These are phyloP conservation scores for Rhodomyrtus psidioides DNA, from an alignment of 441 rosid genomes.

Conservation along the genomic window DNA sequence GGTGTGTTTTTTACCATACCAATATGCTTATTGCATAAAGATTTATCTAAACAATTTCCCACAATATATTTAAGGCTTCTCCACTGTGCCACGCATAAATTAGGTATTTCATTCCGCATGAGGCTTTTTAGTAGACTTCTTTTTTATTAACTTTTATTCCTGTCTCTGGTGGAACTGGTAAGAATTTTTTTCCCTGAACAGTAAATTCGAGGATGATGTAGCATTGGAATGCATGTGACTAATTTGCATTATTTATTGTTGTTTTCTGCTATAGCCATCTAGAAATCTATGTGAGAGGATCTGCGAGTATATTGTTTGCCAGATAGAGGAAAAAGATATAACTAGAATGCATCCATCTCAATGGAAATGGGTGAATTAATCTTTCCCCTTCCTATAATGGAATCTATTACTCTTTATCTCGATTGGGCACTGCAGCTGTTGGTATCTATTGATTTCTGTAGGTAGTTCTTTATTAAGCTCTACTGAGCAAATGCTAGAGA, in stretches of 20 bases:
- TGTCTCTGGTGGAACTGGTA: neutral
- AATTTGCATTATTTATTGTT: neutral
- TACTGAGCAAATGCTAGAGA: neutral
- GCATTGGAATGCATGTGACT: neutral
- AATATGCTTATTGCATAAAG: neutral
- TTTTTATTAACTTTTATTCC: neutral
- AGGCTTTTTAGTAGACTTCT: neutral
- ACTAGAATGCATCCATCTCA: neutral
- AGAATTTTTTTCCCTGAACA: neutral
- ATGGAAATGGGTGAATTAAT: neutral
- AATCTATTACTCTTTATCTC: neutral
- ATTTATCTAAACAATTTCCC: neutral
- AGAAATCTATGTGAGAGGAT: neutral
- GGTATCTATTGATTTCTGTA: neutral
- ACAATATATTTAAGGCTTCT: neutral
- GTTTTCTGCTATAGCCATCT: neutral
- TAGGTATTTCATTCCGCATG: neutral
- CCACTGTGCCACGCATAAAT: neutral
- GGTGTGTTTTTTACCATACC: neutral
- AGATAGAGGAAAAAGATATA: neutral
- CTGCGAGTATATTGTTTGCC: neutral
- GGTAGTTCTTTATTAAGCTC: neutral
- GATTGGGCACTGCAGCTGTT: neutral
- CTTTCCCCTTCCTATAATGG: neutral
- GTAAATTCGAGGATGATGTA: neutral